Evolutionary conservation across 2,329 filamentous ascomycete genomes (phyloP).

Genomic region (Ilyonectria robusta): DNA sequence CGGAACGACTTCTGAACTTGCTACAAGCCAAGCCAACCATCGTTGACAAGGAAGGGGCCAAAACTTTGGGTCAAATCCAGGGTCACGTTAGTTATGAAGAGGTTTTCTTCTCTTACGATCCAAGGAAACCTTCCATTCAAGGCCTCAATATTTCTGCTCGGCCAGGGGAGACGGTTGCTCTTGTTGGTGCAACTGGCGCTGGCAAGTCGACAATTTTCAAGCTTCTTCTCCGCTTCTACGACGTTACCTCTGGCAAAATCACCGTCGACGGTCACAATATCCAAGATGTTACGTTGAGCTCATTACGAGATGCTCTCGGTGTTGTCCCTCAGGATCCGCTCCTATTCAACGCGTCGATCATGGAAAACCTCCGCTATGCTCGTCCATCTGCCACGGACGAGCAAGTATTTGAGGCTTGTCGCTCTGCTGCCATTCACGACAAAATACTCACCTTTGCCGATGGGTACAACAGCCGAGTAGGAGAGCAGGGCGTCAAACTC

Average conservation of each 20-base stretch:
- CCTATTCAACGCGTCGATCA: constrained; percentile 75
- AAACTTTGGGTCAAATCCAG: constrained; percentile 58
- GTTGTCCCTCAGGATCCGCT: constrained; percentile 76
- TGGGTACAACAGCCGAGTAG: constrained; percentile 63
- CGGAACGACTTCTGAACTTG: constrained; percentile 72
- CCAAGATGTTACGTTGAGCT: constrained; percentile 69
- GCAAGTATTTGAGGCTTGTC: constrained; percentile 73
- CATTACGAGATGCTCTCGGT: constrained; percentile 71
- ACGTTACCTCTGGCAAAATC: constrained; percentile 68
- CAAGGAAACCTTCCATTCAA: constrained; percentile 64
- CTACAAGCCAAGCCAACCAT: constrained; percentile 71
- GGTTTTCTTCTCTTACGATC: constrained; percentile 70
- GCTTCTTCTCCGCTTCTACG: constrained; percentile 73
- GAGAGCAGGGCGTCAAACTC: constrained; percentile 63
- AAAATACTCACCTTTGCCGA: constrained; percentile 72
- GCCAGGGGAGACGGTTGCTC: constrained; percentile 69
- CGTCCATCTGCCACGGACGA: constrained; percentile 72
- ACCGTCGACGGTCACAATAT: constrained; percentile 73
- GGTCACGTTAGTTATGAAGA: constrained; percentile 68
- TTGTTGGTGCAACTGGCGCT: constrained; percentile 74
- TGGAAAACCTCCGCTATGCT: constrained; percentile 76
- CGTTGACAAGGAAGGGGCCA: constrained; percentile 61
- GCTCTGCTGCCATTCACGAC: constrained; percentile 74
- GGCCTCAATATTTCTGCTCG: constrained; percentile 63
- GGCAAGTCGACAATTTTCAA: constrained; percentile 76